Percentiles rank a stretch among this genome's conserved stretches.
Conservation (phyloP, 768 basidiomycete genomes). For the Boletus insuetus region DNA sequence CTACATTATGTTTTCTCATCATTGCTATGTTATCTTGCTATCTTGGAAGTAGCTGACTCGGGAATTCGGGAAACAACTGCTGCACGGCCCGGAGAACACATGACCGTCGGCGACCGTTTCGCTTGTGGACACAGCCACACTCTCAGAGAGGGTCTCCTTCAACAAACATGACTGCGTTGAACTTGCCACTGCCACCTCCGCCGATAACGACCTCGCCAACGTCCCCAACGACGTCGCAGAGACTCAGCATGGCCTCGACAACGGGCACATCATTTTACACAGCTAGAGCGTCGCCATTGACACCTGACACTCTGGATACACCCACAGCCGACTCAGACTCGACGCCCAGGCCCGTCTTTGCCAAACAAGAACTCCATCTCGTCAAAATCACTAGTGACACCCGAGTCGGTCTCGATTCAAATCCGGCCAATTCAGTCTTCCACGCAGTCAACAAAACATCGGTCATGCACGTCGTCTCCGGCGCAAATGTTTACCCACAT, state of each 20-base stretch:
- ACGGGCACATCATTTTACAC: slow-evolving; percentile 27
- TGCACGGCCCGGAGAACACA: too few species aligned
- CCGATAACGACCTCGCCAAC: slow-evolving; percentile 1
- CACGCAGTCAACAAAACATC: slow-evolving; percentile 33
- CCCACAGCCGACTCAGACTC: slow-evolving; percentile 4
- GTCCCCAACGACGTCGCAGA: slow-evolving; percentile 11
- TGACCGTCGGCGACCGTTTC: too few species aligned
- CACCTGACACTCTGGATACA: not conserved
- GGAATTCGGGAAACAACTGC: too few species aligned
- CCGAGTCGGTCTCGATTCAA: slow-evolving; percentile 39
- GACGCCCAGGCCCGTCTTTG: slow-evolving; percentile 35
- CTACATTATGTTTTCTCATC: too few species aligned
- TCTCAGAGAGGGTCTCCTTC: not conserved
- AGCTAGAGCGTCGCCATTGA: slow-evolving; percentile 20
- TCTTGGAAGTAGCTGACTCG: too few species aligned
- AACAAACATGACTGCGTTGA: not conserved
- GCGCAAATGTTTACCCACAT: slow-evolving; percentile 2
- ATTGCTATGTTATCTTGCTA: too few species aligned
- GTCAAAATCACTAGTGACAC: slow-evolving; percentile 43
- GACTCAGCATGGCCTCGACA: slow-evolving; percentile 26
- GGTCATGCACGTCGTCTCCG: slow-evolving; percentile 32
- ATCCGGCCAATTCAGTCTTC: slow-evolving; percentile 26
- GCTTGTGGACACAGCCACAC: not conserved
- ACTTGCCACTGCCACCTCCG: not conserved
- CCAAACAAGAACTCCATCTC: slow-evolving; percentile 14